Percentiles rank a stretch among this genome's conserved stretches.
Evolutionary conservation across 306 rosid species (phyloP).

Genomic region (Oxytropis ochrocephala): DNA sequence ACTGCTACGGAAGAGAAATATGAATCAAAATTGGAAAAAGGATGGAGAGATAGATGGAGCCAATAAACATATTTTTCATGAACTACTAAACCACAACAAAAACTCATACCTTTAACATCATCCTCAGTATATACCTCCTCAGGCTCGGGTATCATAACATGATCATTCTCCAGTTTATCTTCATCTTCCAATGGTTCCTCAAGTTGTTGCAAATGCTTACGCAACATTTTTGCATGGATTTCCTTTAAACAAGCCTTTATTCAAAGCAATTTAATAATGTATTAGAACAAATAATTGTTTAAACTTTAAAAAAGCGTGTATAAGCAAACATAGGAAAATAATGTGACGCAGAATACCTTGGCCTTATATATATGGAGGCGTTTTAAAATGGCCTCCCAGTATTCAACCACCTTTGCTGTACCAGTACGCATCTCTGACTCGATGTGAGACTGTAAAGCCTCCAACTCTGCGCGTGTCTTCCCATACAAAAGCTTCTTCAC

Average conservation of each 20-base stretch:
- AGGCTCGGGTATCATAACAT: slow-evolving; percentile 31
- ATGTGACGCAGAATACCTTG: slow-evolving; percentile 52
- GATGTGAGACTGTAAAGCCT: slow-evolving; percentile 59
- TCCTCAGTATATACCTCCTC: slow-evolving; percentile 46
- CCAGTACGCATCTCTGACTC: slow-evolving; percentile 93
- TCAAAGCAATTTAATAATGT: slow-evolving; percentile 18
- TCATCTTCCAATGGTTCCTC: slow-evolving; percentile 58
- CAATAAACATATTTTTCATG: not conserved
- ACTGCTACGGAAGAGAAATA: not conserved
- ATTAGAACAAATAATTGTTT: not conserved
- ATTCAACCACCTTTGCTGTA: slow-evolving; percentile 89
- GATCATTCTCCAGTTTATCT: slow-evolving; percentile 38
- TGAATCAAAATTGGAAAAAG: not conserved
- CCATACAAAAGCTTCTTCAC: slow-evolving; percentile 70
- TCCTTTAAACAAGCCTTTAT: slow-evolving; percentile 86
- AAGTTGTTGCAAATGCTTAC: slow-evolving; percentile 61
- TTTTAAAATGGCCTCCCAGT: slow-evolving; percentile 89
- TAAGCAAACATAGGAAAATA: not conserved
- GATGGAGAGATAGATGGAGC: not conserved
- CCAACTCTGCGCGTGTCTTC: slow-evolving; percentile 65
- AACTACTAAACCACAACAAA: slow-evolving; percentile 16
- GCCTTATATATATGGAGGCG: slow-evolving; percentile 90
- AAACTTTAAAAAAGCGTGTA: not conserved
- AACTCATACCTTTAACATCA: slow-evolving; percentile 41
- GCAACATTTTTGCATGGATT: slow-evolving; percentile 81